Evolutionary conservation across 805 yeast genomes (phyloP).

Genomic region (Candida dajiaensis): DNA sequence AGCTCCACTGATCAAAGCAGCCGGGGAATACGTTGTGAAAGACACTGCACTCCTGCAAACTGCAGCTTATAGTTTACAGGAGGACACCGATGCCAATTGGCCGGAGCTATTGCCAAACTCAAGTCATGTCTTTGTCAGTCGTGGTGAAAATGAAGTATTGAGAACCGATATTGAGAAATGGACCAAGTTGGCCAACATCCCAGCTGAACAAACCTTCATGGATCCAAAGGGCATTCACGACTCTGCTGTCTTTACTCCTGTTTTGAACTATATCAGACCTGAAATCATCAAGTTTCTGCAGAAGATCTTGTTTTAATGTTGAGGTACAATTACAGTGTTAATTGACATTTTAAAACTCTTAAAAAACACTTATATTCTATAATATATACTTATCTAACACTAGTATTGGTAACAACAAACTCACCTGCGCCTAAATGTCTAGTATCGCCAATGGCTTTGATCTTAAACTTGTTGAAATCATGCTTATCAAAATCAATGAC

Average conservation of each 20-base stretch:
- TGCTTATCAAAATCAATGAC: conserved; percentile 49
- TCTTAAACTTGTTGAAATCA: conserved; percentile 33
- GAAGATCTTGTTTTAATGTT: too few species aligned
- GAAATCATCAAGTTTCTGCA: background rate
- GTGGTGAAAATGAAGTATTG: conserved; percentile 12
- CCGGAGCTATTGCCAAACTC: conserved; percentile 2
- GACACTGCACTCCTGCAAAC: background rate
- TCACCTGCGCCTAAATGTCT: conserved; percentile 56
- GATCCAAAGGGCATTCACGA: conserved; percentile 9
- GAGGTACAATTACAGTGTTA: too few species aligned
- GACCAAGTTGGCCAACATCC: background rate
- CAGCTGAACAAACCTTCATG: background rate
- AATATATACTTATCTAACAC: conserved; percentile 23
- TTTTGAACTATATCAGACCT: background rate
- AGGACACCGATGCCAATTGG: conserved; percentile 8
- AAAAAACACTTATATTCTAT: background rate
- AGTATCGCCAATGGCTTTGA: conserved; percentile 58
- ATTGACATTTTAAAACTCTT: too few species aligned
- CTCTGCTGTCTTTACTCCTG: conserved; percentile 6
- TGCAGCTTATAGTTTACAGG: conserved; percentile 2
- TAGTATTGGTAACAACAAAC: conserved; percentile 42
- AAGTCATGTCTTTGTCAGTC: conserved; percentile 1
- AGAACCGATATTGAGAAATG: conserved; percentile 7
- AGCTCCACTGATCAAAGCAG: conserved; percentile 1
- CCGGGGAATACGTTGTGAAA: conserved; percentile 3